Conservation (phyloP, 257 asterid genomes). For the Nicotiana tomentosiformis region DNA sequence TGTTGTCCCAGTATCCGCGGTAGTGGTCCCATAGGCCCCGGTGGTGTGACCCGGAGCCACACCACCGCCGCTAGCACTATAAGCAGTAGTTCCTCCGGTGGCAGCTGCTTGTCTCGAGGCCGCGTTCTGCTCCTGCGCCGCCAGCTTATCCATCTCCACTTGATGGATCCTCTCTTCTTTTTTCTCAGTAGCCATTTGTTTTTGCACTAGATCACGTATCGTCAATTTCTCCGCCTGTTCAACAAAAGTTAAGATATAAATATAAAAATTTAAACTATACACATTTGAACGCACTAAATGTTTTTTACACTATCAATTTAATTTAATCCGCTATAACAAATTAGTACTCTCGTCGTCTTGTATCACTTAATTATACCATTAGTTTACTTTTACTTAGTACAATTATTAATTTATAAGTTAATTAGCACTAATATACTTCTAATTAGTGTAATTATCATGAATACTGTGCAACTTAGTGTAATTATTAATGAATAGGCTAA, state of each 20-base stretch:
- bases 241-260: neutral
- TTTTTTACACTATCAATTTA: no score
- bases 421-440: no score
- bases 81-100: neutral
- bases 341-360: no score
- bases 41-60: neutral
- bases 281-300: no score
- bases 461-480: no score
- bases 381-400: no score
- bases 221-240: slow-evolving; percentile 10
- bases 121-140: slow-evolving; percentile 9
- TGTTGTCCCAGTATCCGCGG: neutral
- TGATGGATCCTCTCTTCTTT: slow-evolving; percentile 16
- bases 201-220: slow-evolving; percentile 24
- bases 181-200: slow-evolving; percentile 28
- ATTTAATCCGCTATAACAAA: no score
- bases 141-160: slow-evolving; percentile 30
- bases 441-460: no score
- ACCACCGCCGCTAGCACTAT: neutral
- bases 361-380: no score
- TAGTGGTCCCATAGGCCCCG: neutral
- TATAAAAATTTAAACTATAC: neutral
- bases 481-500: no score
- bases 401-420: no score
- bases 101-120: slow-evolving; percentile 14